Evolutionary conservation across 805 yeast genomes (phyloP), one percentile per base, ranked within the genome.

Genomic region (Starmerella ratchasimensis): DNA sequence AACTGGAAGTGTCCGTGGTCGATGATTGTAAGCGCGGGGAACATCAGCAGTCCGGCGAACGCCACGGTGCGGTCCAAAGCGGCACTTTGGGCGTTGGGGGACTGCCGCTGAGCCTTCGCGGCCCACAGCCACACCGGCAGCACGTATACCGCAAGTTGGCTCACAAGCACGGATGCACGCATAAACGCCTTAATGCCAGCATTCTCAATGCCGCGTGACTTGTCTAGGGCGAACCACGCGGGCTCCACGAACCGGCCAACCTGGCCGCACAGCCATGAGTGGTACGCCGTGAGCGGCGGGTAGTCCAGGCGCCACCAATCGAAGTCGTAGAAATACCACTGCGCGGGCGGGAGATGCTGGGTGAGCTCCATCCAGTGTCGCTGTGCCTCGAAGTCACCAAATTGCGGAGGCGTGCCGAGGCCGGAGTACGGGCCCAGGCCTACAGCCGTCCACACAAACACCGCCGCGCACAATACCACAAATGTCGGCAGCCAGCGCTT

Each of bases 1-100:
- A 74, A 88, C 60, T 93, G 98, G 61, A 90, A 90, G 60, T 90
- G 98, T 5, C 98, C 98, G 58, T 90, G 96, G 55, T 90, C 99
- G 33, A 90, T 75, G 40, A 90, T 65, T 31, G 80, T 68, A 42
- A 88, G 63, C 2, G 80, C 67, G 0, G 98, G 96, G 56, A 82
- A 93, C 54, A 77, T 73, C 24, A 90, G 56, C n/a, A 90, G 74
- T 14, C 84, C 74, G 2, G 83, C 77, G 0, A 83, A 72, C 13
- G 80, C 74, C 20, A 79, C 68, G 11, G 80, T 73, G 55, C 81
- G 93, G 50, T 80, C 5, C 28, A 26, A n/a, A 8, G 26, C 14
- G 31, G 16, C 31, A 7, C 29, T 19, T n/a, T n/a, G n/a, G n/a
- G n/a, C n/a, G n/a, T 7, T 10, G 24, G 24, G 10, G 10, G 7